These are phyloP conservation scores for Lachancea thermotolerans DNA, from an alignment of 805 yeast genomes.

Conservation along the genomic window DNA sequence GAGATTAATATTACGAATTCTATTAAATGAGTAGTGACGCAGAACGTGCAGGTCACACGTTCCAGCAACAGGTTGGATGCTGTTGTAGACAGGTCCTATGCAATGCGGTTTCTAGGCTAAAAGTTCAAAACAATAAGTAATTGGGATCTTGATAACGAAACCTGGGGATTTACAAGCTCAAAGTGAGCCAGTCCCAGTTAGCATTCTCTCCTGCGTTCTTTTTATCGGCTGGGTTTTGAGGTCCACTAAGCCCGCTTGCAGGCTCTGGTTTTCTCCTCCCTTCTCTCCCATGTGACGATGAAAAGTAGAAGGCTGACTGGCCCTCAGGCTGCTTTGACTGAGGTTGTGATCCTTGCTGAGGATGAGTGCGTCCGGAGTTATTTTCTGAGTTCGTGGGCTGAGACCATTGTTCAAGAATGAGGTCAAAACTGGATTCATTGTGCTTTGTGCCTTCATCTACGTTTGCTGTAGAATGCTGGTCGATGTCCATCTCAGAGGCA, in stretches of 20 bases:
- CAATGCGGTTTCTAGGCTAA: background rate
- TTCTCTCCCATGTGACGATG: background rate
- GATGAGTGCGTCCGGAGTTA: background rate
- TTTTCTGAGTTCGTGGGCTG: background rate
- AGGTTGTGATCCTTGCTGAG: background rate
- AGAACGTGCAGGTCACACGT: background rate
- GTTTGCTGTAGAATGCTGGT: background rate
- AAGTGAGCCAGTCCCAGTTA: constrained; percentile 13
- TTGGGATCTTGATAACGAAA: background rate
- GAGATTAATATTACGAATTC: background rate
- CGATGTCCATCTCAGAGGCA: constrained; percentile 6
- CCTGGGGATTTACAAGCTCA: constrained; percentile 6
- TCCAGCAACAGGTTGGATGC: too few relatives aligned
- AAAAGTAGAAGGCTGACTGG: background rate
- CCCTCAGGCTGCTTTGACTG: background rate
- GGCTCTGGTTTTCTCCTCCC: background rate
- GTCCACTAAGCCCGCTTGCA: background rate
- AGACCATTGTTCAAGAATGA: constrained; percentile 3
- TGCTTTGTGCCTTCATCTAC: background rate
- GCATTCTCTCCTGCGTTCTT: constrained; percentile 9
- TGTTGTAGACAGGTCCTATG: background rate
- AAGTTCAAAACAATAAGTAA: constrained; percentile 1
- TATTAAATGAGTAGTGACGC: background rate
- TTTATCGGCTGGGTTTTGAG: background rate
- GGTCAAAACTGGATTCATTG: constrained; percentile 1